Conservation (phyloP, 108 stramenopile genomes). For the Skeletonema marinoi region DNA sequence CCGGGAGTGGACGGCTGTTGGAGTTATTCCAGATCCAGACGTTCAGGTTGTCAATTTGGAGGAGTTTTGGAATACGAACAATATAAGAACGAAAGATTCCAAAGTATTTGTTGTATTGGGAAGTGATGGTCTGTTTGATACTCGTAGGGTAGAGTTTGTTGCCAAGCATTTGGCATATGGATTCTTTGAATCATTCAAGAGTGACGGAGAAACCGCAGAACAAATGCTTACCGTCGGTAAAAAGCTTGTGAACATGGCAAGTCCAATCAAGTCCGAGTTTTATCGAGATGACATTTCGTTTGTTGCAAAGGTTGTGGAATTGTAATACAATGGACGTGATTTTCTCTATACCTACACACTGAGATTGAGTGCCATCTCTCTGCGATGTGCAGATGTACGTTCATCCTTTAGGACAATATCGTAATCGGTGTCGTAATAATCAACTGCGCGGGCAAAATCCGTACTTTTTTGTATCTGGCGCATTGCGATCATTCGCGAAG, state of each 20-base stretch:
- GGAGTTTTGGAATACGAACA: constrained; percentile 18
- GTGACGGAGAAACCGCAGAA: not conserved
- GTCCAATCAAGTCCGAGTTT: constrained; percentile 34
- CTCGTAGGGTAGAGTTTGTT: constrained; percentile 52
- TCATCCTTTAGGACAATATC: too few species aligned
- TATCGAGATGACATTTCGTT: constrained; percentile 54
- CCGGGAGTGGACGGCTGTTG: constrained; percentile 60
- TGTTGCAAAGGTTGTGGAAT: constrained; percentile 33
- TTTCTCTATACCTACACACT: too few species aligned
- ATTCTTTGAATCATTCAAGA: constrained; percentile 28
- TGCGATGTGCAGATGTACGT: too few species aligned
- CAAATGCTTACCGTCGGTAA: constrained; percentile 23
- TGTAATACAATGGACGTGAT: not conserved
- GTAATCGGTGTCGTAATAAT: too few species aligned
- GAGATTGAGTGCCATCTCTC: too few species aligned
- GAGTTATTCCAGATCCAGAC: constrained; percentile 75
- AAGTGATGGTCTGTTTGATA: constrained; percentile 76
- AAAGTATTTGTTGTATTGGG: constrained; percentile 65
- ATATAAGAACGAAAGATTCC: constrained; percentile 1
- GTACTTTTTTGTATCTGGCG: too few species aligned
- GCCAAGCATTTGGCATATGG: constrained; percentile 58
- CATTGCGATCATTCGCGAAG: too few species aligned
- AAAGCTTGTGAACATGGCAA: constrained; percentile 29
- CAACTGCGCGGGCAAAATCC: too few species aligned
- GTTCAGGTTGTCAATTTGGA: constrained; percentile 58